Evolutionary conservation across 805 yeast genomes (phyloP).

Genomic region (Saccharomyces cerevisiae): DNA sequence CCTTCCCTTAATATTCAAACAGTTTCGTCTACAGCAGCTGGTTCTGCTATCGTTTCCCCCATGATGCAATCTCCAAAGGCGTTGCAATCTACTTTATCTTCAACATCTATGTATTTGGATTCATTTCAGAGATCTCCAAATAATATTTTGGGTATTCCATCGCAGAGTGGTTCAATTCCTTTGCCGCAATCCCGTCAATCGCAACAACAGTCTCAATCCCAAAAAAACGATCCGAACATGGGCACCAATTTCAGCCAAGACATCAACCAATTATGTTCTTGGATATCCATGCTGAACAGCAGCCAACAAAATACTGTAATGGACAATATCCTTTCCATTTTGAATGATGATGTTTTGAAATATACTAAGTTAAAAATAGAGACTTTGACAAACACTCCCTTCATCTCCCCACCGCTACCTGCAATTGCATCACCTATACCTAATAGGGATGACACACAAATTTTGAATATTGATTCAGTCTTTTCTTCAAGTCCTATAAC

Average conservation of each 20-base stretch:
- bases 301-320: slow-evolving; percentile 45
- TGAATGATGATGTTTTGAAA: slow-evolving; percentile 45
- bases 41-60: slow-evolving; percentile 24
- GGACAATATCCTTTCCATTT: slow-evolving; percentile 43
- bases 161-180: slow-evolving; percentile 4
- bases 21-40: slow-evolving; percentile 16
- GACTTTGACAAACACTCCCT: slow-evolving; percentile 16
- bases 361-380: slow-evolving; percentile 44
- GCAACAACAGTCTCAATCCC: slow-evolving; percentile 1
- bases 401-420: slow-evolving; percentile 17
- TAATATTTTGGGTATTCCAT: background rate
- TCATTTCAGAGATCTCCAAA: slow-evolving; percentile 18
- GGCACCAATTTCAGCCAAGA: slow-evolving; percentile 40
- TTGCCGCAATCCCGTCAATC: slow-evolving; percentile 1
- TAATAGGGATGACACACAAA: slow-evolving; percentile 11
- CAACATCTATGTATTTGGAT: slow-evolving; percentile 16
- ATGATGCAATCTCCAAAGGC: slow-evolving; percentile 15
- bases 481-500: slow-evolving; percentile 8
- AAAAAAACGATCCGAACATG: slow-evolving; percentile 8
- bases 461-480: slow-evolving; percentile 14
- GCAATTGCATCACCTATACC: slow-evolving; percentile 25
- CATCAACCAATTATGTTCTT: slow-evolving; percentile 40
- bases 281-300: slow-evolving; percentile 44
- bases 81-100: background rate
- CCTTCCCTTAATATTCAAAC: background rate